These are phyloP conservation scores for Fusarium humuli DNA, from an alignment of 2,329 filamentous ascomycete species.

Conservation along the genomic window DNA sequence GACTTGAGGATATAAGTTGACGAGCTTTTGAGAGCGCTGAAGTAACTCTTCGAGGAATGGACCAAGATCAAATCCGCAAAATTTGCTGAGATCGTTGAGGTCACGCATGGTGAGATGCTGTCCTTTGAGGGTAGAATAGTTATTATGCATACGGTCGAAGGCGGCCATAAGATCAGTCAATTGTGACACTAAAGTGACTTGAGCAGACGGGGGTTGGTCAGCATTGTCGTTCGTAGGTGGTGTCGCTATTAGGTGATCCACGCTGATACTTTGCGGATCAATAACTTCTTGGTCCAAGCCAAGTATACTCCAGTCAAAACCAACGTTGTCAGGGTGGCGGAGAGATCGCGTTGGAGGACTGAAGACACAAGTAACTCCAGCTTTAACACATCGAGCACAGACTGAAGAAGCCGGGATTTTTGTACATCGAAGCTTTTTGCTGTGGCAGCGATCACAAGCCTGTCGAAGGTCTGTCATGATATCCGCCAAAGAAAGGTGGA, in stretches of 20 bases:
- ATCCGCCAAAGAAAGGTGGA: background rate
- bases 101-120: conserved; percentile 43
- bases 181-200: conserved; percentile 20
- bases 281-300: conserved; percentile 21
- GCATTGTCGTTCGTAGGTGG: conserved; percentile 22
- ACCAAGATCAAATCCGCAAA: conserved; percentile 44
- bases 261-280: background rate
- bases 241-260: conserved; percentile 3
- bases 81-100: conserved; percentile 40
- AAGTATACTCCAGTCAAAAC: conserved; percentile 42
- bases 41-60: conserved; percentile 52
- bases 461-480: conserved; percentile 47
- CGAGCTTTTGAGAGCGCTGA: conserved; percentile 50
- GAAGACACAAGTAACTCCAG: conserved; percentile 55
- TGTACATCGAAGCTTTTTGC: conserved; percentile 60
- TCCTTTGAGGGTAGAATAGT: conserved; percentile 11
- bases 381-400: conserved; percentile 58
- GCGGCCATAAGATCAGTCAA: conserved; percentile 39
- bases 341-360: conserved; percentile 52
- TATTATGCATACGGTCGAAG: conserved; percentile 41
- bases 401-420: conserved; percentile 51
- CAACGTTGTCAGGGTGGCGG: conserved; percentile 18
- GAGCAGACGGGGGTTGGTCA: background rate
- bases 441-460: conserved; percentile 60
- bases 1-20: conserved; percentile 51